Percentiles rank a stretch among this genome's conserved stretches.
Evolutionary conservation across 768 basidiomycete genomes (phyloP).

Genomic region (Amanita thiersii): DNA sequence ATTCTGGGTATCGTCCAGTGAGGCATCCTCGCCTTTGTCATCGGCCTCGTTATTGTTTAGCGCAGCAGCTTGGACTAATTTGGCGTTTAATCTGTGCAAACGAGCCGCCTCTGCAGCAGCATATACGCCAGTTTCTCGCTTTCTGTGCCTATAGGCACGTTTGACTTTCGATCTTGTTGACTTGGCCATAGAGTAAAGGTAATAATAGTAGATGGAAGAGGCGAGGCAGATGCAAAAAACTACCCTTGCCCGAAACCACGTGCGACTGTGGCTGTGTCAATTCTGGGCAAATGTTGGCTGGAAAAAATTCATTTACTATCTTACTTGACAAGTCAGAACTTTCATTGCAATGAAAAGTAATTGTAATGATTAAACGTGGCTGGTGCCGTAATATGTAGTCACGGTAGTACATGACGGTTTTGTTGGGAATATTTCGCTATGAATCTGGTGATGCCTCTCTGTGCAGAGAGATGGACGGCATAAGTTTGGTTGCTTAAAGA

Average conservation of each 20-base stretch:
- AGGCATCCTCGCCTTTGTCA: constrained; percentile 22
- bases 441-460: constrained; percentile 65
- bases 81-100: constrained; percentile 60
- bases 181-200: constrained; percentile 57
- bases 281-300: too few species aligned
- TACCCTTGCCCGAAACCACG: neutral
- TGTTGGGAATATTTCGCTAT: constrained; percentile 11
- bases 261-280: neutral
- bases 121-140: constrained; percentile 67
- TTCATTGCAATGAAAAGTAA: too few species aligned
- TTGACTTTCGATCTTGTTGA: constrained; percentile 78
- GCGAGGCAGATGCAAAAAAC: neutral
- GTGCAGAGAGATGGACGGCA: constrained; percentile 25
- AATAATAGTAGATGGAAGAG: neutral
- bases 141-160: constrained; percentile 68
- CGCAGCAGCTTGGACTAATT: constrained; percentile 40
- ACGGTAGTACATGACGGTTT: too few species aligned
- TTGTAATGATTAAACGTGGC: too few species aligned
- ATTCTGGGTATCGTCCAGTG: constrained; percentile 27
- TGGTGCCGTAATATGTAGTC: too few species aligned
- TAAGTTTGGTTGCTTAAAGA: constrained; percentile 14
- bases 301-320: too few species aligned
- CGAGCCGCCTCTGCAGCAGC: constrained; percentile 75
- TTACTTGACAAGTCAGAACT: too few species aligned
- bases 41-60: constrained; percentile 31